Percentiles rank a stretch among this genome's conserved stretches.
These are phyloP conservation scores for Lasiodiplodia gonubiensis DNA, from an alignment of 2,329 filamentous ascomycete genomes.

Conservation along the genomic window DNA sequence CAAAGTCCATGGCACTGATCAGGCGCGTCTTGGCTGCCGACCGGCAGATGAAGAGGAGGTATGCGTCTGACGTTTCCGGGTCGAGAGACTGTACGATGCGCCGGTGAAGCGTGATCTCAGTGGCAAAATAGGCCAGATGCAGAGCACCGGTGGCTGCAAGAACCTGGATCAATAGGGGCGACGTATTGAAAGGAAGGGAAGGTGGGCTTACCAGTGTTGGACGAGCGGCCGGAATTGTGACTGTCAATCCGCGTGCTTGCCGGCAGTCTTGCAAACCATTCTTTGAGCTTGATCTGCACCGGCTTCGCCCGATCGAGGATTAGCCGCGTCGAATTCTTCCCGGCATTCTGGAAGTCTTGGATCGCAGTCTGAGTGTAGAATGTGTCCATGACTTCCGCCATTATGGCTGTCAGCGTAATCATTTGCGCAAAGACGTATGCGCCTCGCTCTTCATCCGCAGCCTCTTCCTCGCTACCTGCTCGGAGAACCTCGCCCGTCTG, in stretches of 20 bases:
- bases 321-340: slow-evolving; percentile 71
- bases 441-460: slow-evolving; percentile 68
- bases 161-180: slow-evolving; percentile 14
- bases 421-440: slow-evolving; percentile 75
- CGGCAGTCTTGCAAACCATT: slow-evolving; percentile 79
- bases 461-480: slow-evolving; percentile 60
- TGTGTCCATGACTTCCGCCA: slow-evolving; percentile 80
- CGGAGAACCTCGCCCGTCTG: slow-evolving; percentile 49
- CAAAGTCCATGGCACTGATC: slow-evolving; percentile 96
- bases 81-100: slow-evolving; percentile 84
- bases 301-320: slow-evolving; percentile 79
- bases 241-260: slow-evolving; percentile 68
- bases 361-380: slow-evolving; percentile 83
- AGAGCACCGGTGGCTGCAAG: slow-evolving; percentile 62
- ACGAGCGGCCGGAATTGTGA: slow-evolving; percentile 49
- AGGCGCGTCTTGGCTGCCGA: slow-evolving; percentile 91
- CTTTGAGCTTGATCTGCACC: slow-evolving; percentile 80
- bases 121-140: slow-evolving; percentile 90
- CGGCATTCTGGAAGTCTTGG: slow-evolving; percentile 69
- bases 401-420: slow-evolving; percentile 74
- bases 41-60: slow-evolving; percentile 89
- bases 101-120: slow-evolving; percentile 90
- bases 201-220: slow-evolving; percentile 46
- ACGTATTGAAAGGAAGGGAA: slow-evolving; percentile 19
- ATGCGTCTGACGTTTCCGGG: slow-evolving; percentile 59